Evolutionary conservation across 768 basidiomycete genomes (phyloP).

Genomic region (Favolaschia claudopus): DNA sequence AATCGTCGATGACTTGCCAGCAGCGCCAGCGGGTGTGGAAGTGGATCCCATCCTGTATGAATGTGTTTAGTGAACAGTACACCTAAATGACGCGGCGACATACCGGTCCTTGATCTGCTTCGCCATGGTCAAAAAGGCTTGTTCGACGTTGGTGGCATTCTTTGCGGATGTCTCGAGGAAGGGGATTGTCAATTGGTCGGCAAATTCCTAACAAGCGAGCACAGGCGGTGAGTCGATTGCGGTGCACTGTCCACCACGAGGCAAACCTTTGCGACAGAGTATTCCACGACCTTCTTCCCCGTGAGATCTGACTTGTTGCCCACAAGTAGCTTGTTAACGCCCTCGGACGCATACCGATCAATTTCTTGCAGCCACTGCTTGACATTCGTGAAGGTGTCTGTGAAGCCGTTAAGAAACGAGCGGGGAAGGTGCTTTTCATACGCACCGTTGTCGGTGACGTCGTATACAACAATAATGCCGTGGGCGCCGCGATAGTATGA

Average conservation of each 20-base stretch:
- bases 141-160: conserved; percentile 96
- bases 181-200: conserved; percentile 91
- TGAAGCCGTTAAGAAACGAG: conserved; percentile 3
- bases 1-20: conserved; percentile 67
- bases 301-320: conserved; percentile 99
- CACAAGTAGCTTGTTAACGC: conserved; percentile 98
- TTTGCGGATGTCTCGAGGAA: conserved; percentile 99
- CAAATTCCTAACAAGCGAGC: conserved; percentile 70
- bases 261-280: conserved; percentile 82
- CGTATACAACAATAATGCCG: conserved; percentile 98
- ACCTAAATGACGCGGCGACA: neutral
- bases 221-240: neutral
- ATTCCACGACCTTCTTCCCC: conserved; percentile 85
- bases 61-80: neutral
- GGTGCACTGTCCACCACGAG: neutral
- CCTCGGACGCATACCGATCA: conserved; percentile 98
- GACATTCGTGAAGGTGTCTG: conserved; percentile 86
- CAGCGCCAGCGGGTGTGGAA: conserved; percentile 52
- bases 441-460: conserved; percentile 96
- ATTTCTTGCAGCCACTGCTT: conserved; percentile 90
- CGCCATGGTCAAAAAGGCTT: conserved; percentile 97
- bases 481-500: conserved; percentile 99
- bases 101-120: conserved; percentile 63
- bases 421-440: conserved; percentile 29
- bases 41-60: conserved; percentile 67